Evolutionary conservation across 495 filamentous ascomycete species (phyloP).

Genomic region (Xylaria acuta): DNA sequence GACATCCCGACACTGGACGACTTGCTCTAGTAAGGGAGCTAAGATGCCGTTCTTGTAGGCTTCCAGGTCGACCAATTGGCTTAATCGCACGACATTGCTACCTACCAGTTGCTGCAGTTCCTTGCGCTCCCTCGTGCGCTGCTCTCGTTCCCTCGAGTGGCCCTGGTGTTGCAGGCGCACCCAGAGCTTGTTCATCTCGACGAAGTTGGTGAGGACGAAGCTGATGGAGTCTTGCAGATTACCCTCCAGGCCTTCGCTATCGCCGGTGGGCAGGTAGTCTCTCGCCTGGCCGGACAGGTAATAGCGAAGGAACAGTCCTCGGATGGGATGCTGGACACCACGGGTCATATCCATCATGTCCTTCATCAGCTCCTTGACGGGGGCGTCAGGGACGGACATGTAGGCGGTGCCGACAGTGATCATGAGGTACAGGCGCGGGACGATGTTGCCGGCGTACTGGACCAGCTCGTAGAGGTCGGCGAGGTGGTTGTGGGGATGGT

Average conservation of each 20-base stretch:
- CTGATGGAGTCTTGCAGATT: constrained; percentile 97
- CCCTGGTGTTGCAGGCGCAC: constrained; percentile 97
- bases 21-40: constrained; percentile 88
- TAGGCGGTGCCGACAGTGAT: constrained; percentile 98
- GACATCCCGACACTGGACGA: constrained; percentile 97
- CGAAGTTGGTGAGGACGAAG: constrained; percentile 97
- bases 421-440: constrained; percentile 96
- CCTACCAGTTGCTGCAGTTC: constrained; percentile 95
- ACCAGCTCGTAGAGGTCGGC: constrained; percentile 98
- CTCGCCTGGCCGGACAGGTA: constrained; percentile 93
- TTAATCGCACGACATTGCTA: constrained; percentile 92
- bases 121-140: constrained; percentile 90
- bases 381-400: constrained; percentile 97
- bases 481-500: constrained; percentile 95
- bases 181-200: constrained; percentile 99
- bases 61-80: constrained; percentile 93
- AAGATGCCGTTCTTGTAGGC: constrained; percentile 91
- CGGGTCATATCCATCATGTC: constrained; percentile 99
- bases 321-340: constrained; percentile 94
- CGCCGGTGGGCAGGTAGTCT: constrained; percentile 81
- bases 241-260: constrained; percentile 90
- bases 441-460: constrained; percentile 98
- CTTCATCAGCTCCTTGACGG: constrained; percentile 99
- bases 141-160: constrained; percentile 91
- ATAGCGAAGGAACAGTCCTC: constrained; percentile 93